A percentile compares a stretch with the other conserved stretches of the same genome.
phyloP scores from a whole-genome alignment of 306 rosid species.

The Dalbergia oliveri region DNA sequence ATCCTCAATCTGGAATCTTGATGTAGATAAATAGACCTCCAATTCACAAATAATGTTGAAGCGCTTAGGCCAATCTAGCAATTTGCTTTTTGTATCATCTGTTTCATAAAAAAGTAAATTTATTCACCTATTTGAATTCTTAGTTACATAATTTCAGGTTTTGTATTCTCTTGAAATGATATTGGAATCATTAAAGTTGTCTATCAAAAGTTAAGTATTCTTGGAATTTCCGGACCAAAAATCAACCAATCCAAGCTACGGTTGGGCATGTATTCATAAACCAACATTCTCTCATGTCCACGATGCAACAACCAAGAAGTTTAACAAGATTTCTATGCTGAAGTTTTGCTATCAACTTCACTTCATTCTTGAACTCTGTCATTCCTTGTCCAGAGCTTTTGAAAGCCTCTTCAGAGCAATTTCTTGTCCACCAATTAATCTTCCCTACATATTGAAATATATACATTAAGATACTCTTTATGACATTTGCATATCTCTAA shows the following conservation, averaged over 20 bases:
- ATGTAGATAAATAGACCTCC: conserved; percentile 65
- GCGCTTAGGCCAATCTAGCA: conserved; percentile 55
- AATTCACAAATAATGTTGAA: conserved; percentile 55
- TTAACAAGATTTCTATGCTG: conserved; percentile 63
- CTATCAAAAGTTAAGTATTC: background rate
- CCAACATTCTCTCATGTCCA: conserved; percentile 40
- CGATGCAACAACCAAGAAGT: conserved; percentile 54
- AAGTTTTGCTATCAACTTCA: conserved; percentile 51
- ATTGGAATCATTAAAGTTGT: background rate
- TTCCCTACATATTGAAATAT: conserved; percentile 45
- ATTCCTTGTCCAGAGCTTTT: conserved; percentile 51
- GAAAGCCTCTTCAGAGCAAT: conserved; percentile 63
- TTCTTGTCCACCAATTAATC: conserved; percentile 43
- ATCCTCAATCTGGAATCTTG: conserved; percentile 57
- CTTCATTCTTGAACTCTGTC: conserved; percentile 56
- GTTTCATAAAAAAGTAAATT: background rate
- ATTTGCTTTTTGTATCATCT: conserved; percentile 46
- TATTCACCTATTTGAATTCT: background rate
- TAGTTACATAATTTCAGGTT: background rate
- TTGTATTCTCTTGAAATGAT: background rate
- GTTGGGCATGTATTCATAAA: conserved; percentile 49
- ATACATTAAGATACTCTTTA: background rate
- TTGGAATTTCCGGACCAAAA: conserved; percentile 44
- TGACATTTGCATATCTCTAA: background rate
- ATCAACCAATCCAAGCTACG: conserved; percentile 49